Base-by-base conservation (phyloP, 148 eudicot genomes). In the Rhododendron williamsianum region DNA sequence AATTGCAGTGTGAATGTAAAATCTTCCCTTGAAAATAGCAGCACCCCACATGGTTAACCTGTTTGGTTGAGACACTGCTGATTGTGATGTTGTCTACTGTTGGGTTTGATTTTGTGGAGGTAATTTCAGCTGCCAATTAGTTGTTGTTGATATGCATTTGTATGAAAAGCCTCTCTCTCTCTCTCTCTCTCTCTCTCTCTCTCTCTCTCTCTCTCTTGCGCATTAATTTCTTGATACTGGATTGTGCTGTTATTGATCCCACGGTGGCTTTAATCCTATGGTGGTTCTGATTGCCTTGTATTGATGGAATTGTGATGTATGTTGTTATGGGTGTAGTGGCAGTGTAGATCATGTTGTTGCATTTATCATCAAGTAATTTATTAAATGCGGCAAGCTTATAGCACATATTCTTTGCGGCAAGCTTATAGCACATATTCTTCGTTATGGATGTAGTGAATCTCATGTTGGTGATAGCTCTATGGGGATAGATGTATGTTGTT, bases 51-150 rank as follows among this genome's bases (percentile, higher is more conserved):
- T 16, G 43, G 77, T 43, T 67, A 25, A 67, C n/a, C 7, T 43
- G 82, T 69, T 83, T 71, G 38, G 49, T 58, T 83, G 79, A 27
- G 58, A 45, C 72, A 74, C 36, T 69, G 35, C 23, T 45, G 76
- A 67, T 48, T n/a, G 43, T 72, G 33, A 73, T 52, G 67, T 36
- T 77, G 80, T 84, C 25, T 23, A 76, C 52, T 1, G 41, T 5
- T 52, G 33, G 41, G 38, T 77, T 51, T 72, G 52, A 3, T 45
- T 54, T 76, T 76, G 51, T 46, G 51, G 27, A n/a, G 72, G 71
- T 71, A 36, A 74, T 76, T 54, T 35, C 13, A 76, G 23, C 3
- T 38, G 71, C 33, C 86, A n/a, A 35, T 84, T 74, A 25, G 25
- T 21, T 13, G 30, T 48, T 56, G 21, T 41, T 16, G 69, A 1